Conservation (phyloP, 345 rosid species). For the Ricinus communis region DNA sequence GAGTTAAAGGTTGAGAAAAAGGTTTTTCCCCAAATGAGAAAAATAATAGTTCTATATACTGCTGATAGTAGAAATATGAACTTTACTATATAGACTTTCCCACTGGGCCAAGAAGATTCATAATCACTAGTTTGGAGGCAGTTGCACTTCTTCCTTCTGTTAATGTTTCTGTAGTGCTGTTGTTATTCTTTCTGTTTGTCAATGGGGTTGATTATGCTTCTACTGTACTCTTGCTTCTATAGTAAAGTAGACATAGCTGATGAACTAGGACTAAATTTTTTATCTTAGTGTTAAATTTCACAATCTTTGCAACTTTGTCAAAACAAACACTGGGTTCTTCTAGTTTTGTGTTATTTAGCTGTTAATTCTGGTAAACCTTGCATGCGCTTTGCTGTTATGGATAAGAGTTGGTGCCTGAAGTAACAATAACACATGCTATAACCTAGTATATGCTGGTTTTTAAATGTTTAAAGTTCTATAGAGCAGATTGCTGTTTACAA, state of each 20-base stretch:
- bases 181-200: neutral
- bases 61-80: neutral
- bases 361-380: neutral
- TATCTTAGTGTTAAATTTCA: neutral
- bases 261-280: conserved; percentile 1
- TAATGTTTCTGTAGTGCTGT: neutral
- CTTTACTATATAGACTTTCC: neutral
- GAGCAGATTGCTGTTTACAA: neutral
- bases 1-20: neutral
- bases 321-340: neutral
- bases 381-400: neutral
- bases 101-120: neutral
- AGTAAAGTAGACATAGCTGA: neutral
- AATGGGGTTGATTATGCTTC: neutral
- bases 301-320: neutral
- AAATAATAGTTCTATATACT: neutral
- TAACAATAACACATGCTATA: too few relatives aligned
- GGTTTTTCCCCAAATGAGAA: neutral
- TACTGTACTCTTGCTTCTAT: neutral
- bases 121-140: neutral
- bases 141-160: neutral
- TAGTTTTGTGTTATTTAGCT: neutral
- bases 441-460: neutral
- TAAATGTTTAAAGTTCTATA: neutral
- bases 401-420: neutral